These are phyloP conservation scores for Schrenkiella parvula DNA, from an alignment of 345 rosid species.

Conservation along the genomic window DNA sequence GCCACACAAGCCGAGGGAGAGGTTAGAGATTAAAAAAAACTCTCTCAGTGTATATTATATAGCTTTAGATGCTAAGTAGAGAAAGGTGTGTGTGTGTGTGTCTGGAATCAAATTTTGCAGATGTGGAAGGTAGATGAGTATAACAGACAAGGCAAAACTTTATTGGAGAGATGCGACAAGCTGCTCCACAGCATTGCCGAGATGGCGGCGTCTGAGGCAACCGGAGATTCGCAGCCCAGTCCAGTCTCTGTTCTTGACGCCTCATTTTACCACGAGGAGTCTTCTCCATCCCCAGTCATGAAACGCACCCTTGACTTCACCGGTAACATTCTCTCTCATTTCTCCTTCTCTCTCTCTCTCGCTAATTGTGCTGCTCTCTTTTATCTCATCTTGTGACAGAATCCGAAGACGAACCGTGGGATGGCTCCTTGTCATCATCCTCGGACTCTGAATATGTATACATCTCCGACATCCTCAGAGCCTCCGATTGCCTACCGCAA, in stretches of 20 bases:
- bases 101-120: conserved; percentile 33
- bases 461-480: conserved; percentile 66
- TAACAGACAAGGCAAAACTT: conserved; percentile 53
- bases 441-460: conserved; percentile 57
- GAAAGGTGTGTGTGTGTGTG: no score
- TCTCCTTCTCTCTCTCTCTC: neutral
- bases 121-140: conserved; percentile 52
- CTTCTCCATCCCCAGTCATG: conserved; percentile 76
- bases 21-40: conserved; percentile 10
- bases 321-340: neutral
- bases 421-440: conserved; percentile 33
- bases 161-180: conserved; percentile 86
- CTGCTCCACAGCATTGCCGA: conserved; percentile 87
- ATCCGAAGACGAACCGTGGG: conserved; percentile 64
- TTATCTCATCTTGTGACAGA: conserved; percentile 35
- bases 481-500: conserved; percentile 50
- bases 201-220: conserved; percentile 32
- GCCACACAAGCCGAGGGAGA: conserved; percentile 24
- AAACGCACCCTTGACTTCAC: conserved; percentile 65
- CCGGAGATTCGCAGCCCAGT: conserved; percentile 78
- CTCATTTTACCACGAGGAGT: conserved; percentile 77
- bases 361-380: neutral
- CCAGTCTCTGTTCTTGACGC: conserved; percentile 93
- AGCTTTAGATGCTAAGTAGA: no score
- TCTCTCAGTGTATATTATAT: no score